Evolutionary conservation across 768 basidiomycete species (phyloP), one percentile per base, ranked within the genome.

Genomic region (Hericium rajendrae): DNA sequence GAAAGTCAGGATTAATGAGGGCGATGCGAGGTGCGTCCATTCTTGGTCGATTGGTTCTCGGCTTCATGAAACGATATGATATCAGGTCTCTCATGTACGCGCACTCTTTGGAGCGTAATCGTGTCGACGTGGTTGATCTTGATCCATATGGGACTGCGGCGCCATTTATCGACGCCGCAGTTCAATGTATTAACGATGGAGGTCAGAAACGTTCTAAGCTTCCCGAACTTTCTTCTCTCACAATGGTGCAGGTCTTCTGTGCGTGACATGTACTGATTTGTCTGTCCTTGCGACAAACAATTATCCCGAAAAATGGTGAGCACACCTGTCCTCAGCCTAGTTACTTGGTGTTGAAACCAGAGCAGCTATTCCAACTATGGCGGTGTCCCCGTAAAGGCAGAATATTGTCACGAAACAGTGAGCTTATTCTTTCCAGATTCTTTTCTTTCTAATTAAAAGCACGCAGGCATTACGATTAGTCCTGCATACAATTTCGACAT

Each of bases 101-200:
- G 50, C 93, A 94, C 66, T 85, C 94, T 40, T 75, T 82, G 28
- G 84, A 85, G 53, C 78, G 76, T 49, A 71, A 76, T 11, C 82
- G 86, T 2, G 94, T 97, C 18, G 94, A 98, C 61, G 91, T 91
- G 28, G 85, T 99, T n/a, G 97, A 99, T 69, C 79, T 99, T 26
- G 97, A 99, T 68, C 97, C 97, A 0, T 99, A 98, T 65, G 97
- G 97, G 0, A 95, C 93, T 9, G 97, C 97, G 0, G 88, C 93
- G 4, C 97, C 95, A 2, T 99, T 99, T 68, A 86, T 99, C 26
- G 97, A 99, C 64, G 86, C 86, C 20, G 94, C 95, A 0, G 85
- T 99, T 15, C 94, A 97, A 65, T 83, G 83, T 57, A 76, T 97
- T 9, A 81, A 83, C 37, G 94, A 94, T 62, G 94, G 90, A 68